These are phyloP conservation scores for Amaranthus cruentus DNA, from an alignment of 148 eudicot genomes.

Conservation along the genomic window DNA sequence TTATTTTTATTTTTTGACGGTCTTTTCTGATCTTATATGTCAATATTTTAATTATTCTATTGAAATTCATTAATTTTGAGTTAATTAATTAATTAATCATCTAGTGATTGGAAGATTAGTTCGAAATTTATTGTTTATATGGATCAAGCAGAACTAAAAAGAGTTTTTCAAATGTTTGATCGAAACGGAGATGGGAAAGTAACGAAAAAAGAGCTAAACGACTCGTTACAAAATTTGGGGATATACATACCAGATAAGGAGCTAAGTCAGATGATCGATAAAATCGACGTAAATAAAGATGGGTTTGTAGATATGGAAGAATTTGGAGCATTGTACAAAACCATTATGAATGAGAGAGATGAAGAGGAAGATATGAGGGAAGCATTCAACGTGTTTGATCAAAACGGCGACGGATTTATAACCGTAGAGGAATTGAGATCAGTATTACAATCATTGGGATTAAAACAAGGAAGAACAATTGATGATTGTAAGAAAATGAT, in stretches of 20 bases:
- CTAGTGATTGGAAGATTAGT: neutral
- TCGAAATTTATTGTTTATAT: constrained; percentile 5
- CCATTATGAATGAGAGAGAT: constrained; percentile 63
- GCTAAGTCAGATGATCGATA: constrained; percentile 63
- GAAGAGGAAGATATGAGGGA: constrained; percentile 90
- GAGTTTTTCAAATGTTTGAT: constrained; percentile 81
- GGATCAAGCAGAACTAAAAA: constrained; percentile 58
- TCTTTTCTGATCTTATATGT: neutral
- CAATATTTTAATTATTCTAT: neutral
- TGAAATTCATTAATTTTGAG: neutral
- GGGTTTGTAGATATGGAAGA: constrained; percentile 74
- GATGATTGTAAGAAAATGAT: constrained; percentile 89
- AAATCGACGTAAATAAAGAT: constrained; percentile 57
- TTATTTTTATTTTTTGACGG: neutral
- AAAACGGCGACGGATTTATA: constrained; percentile 86
- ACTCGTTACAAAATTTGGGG: constrained; percentile 57
- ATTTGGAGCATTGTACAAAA: constrained; percentile 57
- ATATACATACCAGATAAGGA: constrained; percentile 67
- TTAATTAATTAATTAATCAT: neutral
- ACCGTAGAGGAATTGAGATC: constrained; percentile 79
- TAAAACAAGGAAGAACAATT: constrained; percentile 73
- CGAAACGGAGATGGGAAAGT: constrained; percentile 69
- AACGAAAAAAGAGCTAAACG: constrained; percentile 53
- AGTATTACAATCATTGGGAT: constrained; percentile 69
- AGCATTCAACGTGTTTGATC: constrained; percentile 89